These are phyloP conservation scores for Phytophthora capsici DNA, from an alignment of 352 stramenopile genomes.

Conservation along the genomic window DNA sequence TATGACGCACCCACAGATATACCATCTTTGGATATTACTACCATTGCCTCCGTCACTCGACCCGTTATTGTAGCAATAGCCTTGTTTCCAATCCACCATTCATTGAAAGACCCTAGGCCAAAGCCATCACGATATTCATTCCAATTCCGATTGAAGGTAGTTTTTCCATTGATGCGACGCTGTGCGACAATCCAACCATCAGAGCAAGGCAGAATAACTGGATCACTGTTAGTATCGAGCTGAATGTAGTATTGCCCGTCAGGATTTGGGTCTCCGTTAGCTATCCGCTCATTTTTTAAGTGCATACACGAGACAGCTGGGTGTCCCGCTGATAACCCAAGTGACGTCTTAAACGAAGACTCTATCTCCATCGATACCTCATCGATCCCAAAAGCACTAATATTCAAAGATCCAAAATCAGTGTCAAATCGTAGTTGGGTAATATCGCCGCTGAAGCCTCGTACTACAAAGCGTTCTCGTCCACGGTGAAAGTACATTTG, in stretches of 20 bases:
- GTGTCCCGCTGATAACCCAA: slow-evolving; percentile 52
- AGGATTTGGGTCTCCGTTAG: slow-evolving; percentile 52
- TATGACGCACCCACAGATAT: slow-evolving; percentile 51
- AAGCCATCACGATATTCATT: slow-evolving; percentile 66
- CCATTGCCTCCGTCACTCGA: slow-evolving; percentile 45
- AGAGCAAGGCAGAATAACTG: slow-evolving; percentile 49
- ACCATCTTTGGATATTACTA: slow-evolving; percentile 61
- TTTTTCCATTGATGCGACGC: slow-evolving; percentile 47
- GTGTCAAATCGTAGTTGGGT: slow-evolving; percentile 49
- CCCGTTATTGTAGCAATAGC: slow-evolving; percentile 45
- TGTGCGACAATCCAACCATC: slow-evolving; percentile 70
- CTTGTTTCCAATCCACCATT: slow-evolving; percentile 73
- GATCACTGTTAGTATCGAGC: slow-evolving; percentile 29
- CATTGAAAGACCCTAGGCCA: slow-evolving; percentile 44
- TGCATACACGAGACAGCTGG: slow-evolving; percentile 61
- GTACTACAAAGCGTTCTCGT: slow-evolving; percentile 45
- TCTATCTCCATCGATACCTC: slow-evolving; percentile 70
- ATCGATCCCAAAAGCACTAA: slow-evolving; percentile 63
- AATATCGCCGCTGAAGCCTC: slow-evolving; percentile 45
- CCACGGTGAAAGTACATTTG: slow-evolving; percentile 47
- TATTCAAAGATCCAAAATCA: slow-evolving; percentile 50
- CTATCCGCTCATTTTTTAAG: slow-evolving; percentile 46
- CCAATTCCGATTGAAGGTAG: slow-evolving; percentile 71
- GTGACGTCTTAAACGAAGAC: slow-evolving; percentile 53
- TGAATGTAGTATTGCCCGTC: slow-evolving; percentile 65